Base-by-base conservation (phyloP, 2,329 filamentous ascomycete species). In the Cladophialophora yegresii region DNA sequence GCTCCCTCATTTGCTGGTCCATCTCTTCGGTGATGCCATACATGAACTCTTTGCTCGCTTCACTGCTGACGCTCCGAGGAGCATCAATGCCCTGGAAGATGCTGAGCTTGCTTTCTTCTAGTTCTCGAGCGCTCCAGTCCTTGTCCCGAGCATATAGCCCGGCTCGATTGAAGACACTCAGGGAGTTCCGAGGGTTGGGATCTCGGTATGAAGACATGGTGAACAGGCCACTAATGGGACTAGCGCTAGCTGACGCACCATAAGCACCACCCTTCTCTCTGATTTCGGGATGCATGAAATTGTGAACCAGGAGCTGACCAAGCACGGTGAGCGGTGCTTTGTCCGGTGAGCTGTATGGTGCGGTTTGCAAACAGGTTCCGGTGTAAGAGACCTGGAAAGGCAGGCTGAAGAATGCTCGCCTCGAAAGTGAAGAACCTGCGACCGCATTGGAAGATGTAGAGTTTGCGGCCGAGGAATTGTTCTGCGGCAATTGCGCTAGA, bases 321-420 rank as follows among this genome's bases (percentile, higher is more conserved):
- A 99, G 86, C 47, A 98, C 89, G 72, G 93, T 92, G 16, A 98
- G 86, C 0, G 92, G 85, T 1, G 95, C 91, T 47, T 90, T 88
- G 58, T 89, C 84, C 0, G 87, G 76, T 50, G 90, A 86, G 3
- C 87, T 88, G 77, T 97, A 99, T 0, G 93, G 90, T 0, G 90
- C 89, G 0, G 93, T 96, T 6, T 90, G 88, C 13, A 96, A 79
- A 20, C 92, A 89, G 51, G 95, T 83, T 16, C 89, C 90, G 7
- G 93, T 92, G 75, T 98, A 98, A 75, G 96, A 97, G 36, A 99
- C 95, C 78, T 99, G 95, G 78, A 96, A 99, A 0, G 95, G 95
- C 20, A 99, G 83, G 26, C 93, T 89, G 78, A 96, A 98, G 78
- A 98, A 96, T 0, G 92, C 89, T 75, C 92, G 95, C 69, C 76